Evolutionary conservation across 2,329 filamentous ascomycete species (phyloP), one percentile per base, ranked within the genome.

Genomic region (Leptographium radiaticola): DNA sequence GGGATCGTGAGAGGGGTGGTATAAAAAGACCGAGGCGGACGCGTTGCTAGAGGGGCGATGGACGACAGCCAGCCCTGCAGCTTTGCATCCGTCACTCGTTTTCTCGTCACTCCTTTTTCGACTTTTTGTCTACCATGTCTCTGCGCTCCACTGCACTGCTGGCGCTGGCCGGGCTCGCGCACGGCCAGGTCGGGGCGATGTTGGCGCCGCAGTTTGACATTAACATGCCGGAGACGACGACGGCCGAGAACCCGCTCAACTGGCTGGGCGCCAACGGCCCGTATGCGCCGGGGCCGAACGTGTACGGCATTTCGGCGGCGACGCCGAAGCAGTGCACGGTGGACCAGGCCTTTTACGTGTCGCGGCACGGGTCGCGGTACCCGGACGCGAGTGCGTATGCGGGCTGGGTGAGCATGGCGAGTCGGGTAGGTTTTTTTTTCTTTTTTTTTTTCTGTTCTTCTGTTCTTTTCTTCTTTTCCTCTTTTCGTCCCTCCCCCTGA

Each of bases 291-390:
- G 49, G 77, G 0, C 76, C 77, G 12, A 75, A 83, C 59, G 72
- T 81, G 48, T 73, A 76, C 56, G 70, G 67, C 13, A 77, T 84
- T 53, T 75, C 75, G 0, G 67, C 73, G 34, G 69, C 75, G 5
- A 68, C 79, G 1, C 81, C 81, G 0, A 68, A 74, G 1, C 70
- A 73, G 45, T 85, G 81, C 62, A 68, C 67, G 11, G 74, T 85
- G 5, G 78, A 84, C 55, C 75, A 81, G 60, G 80, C 76, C 4
- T 76, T 77, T 6, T 83, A 81, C 57, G 67, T 80, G 38, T 71
- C 73, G 2, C 75, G 80, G 18, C 81, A 84, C 67, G 82, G 81
- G 18, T 81, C 78, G 44, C 71, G 81, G 44, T 86, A 77, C 60
- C 81, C 80, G 0, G 81, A 84, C 57, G 67, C 67, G 1, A 78